Conservation (phyloP, 768 basidiomycete species). For the Podaxis mareebaensis region DNA sequence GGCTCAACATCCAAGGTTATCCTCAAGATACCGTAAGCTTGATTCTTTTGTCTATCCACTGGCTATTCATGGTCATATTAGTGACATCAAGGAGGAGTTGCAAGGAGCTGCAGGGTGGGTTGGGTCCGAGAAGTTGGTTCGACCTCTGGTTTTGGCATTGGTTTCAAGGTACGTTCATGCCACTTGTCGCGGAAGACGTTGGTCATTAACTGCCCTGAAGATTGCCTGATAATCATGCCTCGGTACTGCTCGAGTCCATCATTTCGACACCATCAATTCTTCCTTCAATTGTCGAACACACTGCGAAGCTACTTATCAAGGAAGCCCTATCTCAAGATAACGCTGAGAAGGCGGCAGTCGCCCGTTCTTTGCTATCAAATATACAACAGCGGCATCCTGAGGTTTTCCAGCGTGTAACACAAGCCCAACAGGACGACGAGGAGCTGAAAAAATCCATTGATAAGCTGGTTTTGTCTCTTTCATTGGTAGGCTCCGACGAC, state of each 20-base stretch:
- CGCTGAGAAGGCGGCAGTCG: constrained; percentile 18
- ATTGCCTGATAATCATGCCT: constrained; percentile 30
- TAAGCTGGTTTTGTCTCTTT: constrained; percentile 58
- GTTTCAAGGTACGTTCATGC: constrained; percentile 30
- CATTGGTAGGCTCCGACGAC: constrained; percentile 43
- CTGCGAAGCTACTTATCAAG: constrained; percentile 30
- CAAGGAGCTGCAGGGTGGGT: constrained; percentile 43
- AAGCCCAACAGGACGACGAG: constrained; percentile 35
- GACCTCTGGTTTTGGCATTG: constrained; percentile 48
- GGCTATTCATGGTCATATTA: constrained; percentile 23
- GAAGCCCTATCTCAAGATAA: constrained; percentile 27
- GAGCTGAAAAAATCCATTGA: constrained; percentile 45
- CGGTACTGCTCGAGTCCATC: constrained; percentile 38
- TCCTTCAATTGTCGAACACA: constrained; percentile 30
- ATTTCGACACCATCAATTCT: constrained; percentile 36
- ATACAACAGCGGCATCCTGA: constrained; percentile 68
- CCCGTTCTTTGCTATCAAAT: constrained; percentile 48
- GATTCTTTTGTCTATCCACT: neutral
- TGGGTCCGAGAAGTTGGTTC: constrained; percentile 58
- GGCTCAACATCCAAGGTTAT: constrained; percentile 42
- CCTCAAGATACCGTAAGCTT: constrained; percentile 50
- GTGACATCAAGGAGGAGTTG: constrained; percentile 49
- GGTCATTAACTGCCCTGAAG: constrained; percentile 23
- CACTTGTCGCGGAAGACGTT: neutral
- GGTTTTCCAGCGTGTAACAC: constrained; percentile 43